A percentile compares a stretch with the other conserved stretches of the same genome.
These are phyloP conservation scores for Hypomyces rosellus DNA, from an alignment of 2,329 filamentous ascomycete species.

Conservation along the genomic window DNA sequence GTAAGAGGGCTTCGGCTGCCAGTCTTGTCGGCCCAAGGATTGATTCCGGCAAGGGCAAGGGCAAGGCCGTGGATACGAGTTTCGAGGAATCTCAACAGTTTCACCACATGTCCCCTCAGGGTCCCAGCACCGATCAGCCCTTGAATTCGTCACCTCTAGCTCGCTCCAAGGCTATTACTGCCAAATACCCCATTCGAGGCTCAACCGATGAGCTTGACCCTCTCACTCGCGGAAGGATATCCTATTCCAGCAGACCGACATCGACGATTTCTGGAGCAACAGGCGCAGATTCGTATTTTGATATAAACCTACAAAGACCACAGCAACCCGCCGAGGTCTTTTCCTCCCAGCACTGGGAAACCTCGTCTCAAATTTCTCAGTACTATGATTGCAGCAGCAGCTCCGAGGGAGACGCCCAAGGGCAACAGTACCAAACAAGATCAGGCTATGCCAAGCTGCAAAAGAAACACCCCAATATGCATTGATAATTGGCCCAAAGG, in stretches of 20 bases:
- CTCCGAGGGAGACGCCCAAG: slow-evolving; percentile 8
- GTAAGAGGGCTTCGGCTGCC: slow-evolving; percentile 18
- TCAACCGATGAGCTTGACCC: not conserved
- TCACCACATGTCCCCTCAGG: not conserved
- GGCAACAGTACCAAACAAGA: slow-evolving; percentile 3
- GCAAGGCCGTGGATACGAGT: slow-evolving; percentile 11
- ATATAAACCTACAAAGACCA: slow-evolving; percentile 1
- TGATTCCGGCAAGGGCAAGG: slow-evolving; percentile 17
- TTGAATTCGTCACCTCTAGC: not conserved
- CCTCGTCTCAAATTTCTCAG: not conserved
- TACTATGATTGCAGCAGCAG: slow-evolving; percentile 10
- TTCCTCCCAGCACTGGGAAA: not conserved
- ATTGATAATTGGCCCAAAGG: not conserved
- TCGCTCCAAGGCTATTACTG: not conserved
- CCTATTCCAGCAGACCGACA: slow-evolving; percentile 2
- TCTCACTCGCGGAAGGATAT: not conserved
- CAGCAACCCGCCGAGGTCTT: not conserved
- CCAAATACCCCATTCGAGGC: not conserved
- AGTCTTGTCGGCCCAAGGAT: slow-evolving; percentile 17
- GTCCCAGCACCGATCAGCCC: not conserved
- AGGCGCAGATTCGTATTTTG: slow-evolving; percentile 6
- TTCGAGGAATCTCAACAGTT: slow-evolving; percentile 3
- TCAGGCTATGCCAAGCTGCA: slow-evolving; percentile 2
- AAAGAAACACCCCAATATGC: slow-evolving; percentile 6
- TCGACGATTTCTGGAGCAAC: slow-evolving; percentile 1